Evolutionary conservation across 2,329 filamentous ascomycete genomes (phyloP).

Genomic region (Paraphaeosphaeria minitans): DNA sequence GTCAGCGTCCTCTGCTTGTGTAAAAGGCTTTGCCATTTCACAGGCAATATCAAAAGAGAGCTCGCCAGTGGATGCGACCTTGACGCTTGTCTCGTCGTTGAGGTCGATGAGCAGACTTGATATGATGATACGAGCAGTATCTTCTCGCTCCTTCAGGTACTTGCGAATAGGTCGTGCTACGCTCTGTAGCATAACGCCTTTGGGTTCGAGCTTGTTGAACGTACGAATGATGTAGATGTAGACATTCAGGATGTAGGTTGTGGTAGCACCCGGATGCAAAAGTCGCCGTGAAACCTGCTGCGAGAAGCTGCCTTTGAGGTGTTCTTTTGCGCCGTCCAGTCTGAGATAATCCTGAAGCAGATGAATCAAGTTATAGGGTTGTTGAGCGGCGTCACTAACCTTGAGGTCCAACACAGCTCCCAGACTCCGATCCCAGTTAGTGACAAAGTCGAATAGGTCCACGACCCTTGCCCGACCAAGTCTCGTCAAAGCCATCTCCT

Average conservation of each 20-base stretch:
- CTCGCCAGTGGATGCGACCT: slow-evolving; percentile 64
- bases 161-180: slow-evolving; percentile 74
- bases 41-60: slow-evolving; percentile 70
- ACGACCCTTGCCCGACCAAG: slow-evolving; percentile 71
- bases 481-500: slow-evolving; percentile 70
- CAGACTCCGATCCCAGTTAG: slow-evolving; percentile 73
- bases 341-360: slow-evolving; percentile 65
- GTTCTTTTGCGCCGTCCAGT: slow-evolving; percentile 68
- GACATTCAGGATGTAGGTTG: slow-evolving; percentile 73
- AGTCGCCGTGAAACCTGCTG: slow-evolving; percentile 68
- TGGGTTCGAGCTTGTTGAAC: slow-evolving; percentile 76
- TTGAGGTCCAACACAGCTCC: slow-evolving; percentile 76
- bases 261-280: slow-evolving; percentile 76
- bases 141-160: slow-evolving; percentile 78
- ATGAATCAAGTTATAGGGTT: not conserved
- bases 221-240: slow-evolving; percentile 81
- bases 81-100: slow-evolving; percentile 51
- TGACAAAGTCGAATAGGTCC: slow-evolving; percentile 79
- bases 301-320: slow-evolving; percentile 73
- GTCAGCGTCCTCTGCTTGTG: slow-evolving; percentile 56
- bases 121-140: slow-evolving; percentile 78
- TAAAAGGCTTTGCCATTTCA: slow-evolving; percentile 66
- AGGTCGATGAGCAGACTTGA: slow-evolving; percentile 71
- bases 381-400: slow-evolving; percentile 20
- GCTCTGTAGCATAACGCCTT: slow-evolving; percentile 75